These are phyloP conservation scores for Lepiota brunneoincarnata DNA, from an alignment of 768 basidiomycete genomes.

Conservation along the genomic window DNA sequence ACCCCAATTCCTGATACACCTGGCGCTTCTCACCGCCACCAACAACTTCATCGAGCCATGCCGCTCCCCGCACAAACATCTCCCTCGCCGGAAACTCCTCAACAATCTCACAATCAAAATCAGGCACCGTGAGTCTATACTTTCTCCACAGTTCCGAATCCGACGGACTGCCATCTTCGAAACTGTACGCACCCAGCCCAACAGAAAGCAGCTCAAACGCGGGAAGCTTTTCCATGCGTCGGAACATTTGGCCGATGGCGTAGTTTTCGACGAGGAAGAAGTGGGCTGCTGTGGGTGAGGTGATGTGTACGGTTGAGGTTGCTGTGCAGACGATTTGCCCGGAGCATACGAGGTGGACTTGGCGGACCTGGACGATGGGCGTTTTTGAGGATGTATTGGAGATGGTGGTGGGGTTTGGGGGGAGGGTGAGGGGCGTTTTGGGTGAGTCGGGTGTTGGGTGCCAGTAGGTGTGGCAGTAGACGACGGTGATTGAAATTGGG, in stretches of 20 bases:
- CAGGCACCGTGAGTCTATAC: constrained; percentile 54
- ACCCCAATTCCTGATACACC: too few relatives aligned
- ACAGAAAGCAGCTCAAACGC: constrained; percentile 56
- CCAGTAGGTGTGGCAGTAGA: constrained; percentile 50
- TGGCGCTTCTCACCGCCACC: background rate
- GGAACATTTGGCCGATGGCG: constrained; percentile 68
- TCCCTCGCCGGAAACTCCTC: constrained; percentile 67
- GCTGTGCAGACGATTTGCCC: constrained; percentile 59
- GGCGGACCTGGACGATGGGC: constrained; percentile 62
- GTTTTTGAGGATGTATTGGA: constrained; percentile 41
- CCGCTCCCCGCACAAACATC: constrained; percentile 57
- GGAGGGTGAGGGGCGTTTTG: constrained; percentile 28
- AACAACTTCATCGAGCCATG: constrained; percentile 43
- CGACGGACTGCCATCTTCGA: background rate
- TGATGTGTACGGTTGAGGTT: constrained; percentile 63
- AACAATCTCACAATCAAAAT: constrained; percentile 64
- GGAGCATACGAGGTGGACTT: constrained; percentile 60
- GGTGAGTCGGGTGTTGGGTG: constrained; percentile 22
- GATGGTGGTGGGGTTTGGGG: constrained; percentile 29
- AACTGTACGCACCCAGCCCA: constrained; percentile 34
- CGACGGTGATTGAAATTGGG: constrained; percentile 55
- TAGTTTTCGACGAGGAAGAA: constrained; percentile 67
- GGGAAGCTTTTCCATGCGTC: constrained; percentile 48
- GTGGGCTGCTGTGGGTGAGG: constrained; percentile 52
- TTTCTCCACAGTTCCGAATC: constrained; percentile 43